Evolutionary conservation across 371 early-diverging fungal species (phyloP), one percentile per base, ranked within the genome.

Genomic region (Mucor irregularis): DNA sequence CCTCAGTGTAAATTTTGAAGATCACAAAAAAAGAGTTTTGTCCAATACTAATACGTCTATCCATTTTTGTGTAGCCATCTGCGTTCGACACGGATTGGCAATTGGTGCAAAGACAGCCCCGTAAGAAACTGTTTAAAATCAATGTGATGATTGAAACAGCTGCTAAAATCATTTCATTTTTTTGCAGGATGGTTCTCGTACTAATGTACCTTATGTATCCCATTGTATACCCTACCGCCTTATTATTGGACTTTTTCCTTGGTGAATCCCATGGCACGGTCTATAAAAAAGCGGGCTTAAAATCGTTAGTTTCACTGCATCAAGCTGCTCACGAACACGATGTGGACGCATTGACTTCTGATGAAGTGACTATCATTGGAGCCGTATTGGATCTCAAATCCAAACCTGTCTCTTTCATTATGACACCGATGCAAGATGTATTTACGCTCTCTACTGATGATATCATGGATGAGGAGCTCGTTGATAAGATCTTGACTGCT

Each of bases 311-410:
- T 1, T 83, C 89, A 1, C 68, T 96, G 28, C 95, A 95, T 62
- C 89, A 86, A 46, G 82, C 88, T 11, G 88, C 81, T 8, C 58
- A 69, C 53, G 48, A 68, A n/a, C 56, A 70, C n/a, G 86, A 91
- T 34, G 86, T 83, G 11, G 96, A 94, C 6, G 89, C 87, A 10
- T 68, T 98, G 54, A 89, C 91, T 1, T 68, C 80, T 7, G 98
- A 98, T 67, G 97, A 96, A 66, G 95, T 96, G 10, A 88, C 89
- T 2, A 93, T 97, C 40, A 89, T 98, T 65, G 81, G 89, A 16
- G 95, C 95, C 14, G 96, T 94, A 0, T 73, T 97, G 45, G 96
- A 95, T 53, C 69, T 97, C 19, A 80, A 90, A 46, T 92, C 91
- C 22, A 96, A 95, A 64, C 81, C 87, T 13, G 95, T 93, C 0